Evolutionary conservation across 1,284 basidiomycete genomes (phyloP).

Genomic region (Porodaedalea pini): DNA sequence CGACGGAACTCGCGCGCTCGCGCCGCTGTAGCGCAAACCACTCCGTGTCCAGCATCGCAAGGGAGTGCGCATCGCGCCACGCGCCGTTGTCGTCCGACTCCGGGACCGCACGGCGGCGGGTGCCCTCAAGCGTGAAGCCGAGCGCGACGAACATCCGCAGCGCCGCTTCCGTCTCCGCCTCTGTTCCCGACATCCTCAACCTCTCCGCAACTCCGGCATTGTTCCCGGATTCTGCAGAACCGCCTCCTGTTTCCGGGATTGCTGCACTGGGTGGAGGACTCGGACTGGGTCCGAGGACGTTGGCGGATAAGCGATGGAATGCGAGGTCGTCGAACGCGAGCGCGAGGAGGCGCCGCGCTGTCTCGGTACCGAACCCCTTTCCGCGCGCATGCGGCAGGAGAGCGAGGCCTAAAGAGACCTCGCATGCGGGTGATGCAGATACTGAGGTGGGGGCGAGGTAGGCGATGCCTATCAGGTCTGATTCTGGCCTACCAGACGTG

Average conservation of each 20-base stretch:
- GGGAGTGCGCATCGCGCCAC: conserved; percentile 20
- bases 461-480: conserved; percentile 10
- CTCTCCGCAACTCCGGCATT: neutral
- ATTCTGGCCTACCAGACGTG: neutral
- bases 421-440: neutral
- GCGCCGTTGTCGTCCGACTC: conserved; percentile 4
- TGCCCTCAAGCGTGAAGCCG: conserved; percentile 23
- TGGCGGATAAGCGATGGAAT: conserved; percentile 21
- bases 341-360: conserved; percentile 22
- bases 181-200: neutral
- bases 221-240: neutral
- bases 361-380: conserved; percentile 10
- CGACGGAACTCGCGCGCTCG: too few species aligned
- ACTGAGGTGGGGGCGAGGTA: neutral
- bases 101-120: conserved; percentile 17
- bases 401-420: conserved; percentile 14
- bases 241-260: neutral
- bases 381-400: conserved; percentile 8
- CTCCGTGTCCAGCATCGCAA: conserved; percentile 24
- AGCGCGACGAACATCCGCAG: conserved; percentile 17
- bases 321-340: conserved; percentile 19
- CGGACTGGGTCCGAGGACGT: conserved; percentile 15
- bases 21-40: conserved; percentile 7
- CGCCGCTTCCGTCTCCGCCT: conserved; percentile 6
- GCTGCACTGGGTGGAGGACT: neutral